Base-by-base conservation (phyloP, 176 grass and related monocot species). In the Pontederia crassipes region DNA sequence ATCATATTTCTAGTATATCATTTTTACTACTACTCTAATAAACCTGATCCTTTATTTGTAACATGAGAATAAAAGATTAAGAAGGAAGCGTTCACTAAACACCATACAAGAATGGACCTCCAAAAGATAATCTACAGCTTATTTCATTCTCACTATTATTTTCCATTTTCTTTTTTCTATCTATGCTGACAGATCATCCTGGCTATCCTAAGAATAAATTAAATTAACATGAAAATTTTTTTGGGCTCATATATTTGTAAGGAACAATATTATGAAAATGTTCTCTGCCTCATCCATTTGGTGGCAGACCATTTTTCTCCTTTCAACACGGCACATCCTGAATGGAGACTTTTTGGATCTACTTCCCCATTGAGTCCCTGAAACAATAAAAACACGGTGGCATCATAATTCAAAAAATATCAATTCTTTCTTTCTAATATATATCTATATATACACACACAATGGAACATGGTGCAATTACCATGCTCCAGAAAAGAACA, bases 221-320 rank as follows among this genome's bases (percentile, higher is more conserved):
- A 24, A 24, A 24, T 24, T 24, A 24, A 24, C 20, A 24, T 24
- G 20, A 24, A 24, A 24, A 24, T 24, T 24, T 24, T 24, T 0
- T 24, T 24, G 20, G 20, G 20, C 20, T 24, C 20, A 24, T 24
- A 24, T 24, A 24, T 24, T 24, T 24, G 20, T 24, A 52, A 52
- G 49, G 14, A 52, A 52, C 11, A 4, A 12, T 52, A 52, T 5
- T 52, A 52, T 10, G 11, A 67, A 13, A 64, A 70, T 49, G 80
- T 52, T 59, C 84, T 88, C 52, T 95, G 84, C 61, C 89, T 85
- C 89, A 95, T 85, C 89, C 89, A 95, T 80, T 95, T 95, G 28
- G 89, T 95, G 45, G 89, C 89, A 0, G 89, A 95, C 89, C 89
- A 95, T 73, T 95, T 95, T 70, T 95, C 89, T 5, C 89, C 89